A percentile compares a stretch with the other conserved stretches of the same genome.
phyloP scores from a whole-genome alignment of 306 rosid genomes.

The Cajanus cajan region DNA sequence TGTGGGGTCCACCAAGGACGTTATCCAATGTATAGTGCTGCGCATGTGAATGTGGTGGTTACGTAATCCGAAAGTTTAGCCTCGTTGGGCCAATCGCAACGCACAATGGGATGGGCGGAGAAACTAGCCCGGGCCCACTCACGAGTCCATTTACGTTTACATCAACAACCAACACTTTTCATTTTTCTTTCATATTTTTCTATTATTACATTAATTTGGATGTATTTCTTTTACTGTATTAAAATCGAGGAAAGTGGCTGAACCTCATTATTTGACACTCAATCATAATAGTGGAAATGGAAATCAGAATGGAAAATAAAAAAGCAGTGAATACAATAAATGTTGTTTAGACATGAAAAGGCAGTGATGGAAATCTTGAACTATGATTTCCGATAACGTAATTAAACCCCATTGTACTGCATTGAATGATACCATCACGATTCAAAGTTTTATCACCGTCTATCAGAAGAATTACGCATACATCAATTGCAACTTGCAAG shows the following conservation, averaged over 20 bases:
- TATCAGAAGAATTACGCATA: too few relatives aligned
- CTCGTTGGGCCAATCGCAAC: slow-evolving; percentile 36
- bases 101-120: slow-evolving; percentile 28
- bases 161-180: neutral
- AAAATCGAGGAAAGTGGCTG: neutral
- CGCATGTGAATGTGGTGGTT: slow-evolving; percentile 37
- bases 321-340: neutral
- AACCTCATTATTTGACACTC: neutral
- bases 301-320: neutral
- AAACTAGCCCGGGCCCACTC: slow-evolving; percentile 20
- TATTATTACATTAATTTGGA: neutral
- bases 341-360: neutral
- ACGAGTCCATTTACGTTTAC: neutral
- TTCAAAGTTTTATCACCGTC: neutral
- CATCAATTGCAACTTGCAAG: too few relatives aligned
- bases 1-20: slow-evolving; percentile 54
- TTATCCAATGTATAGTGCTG: slow-evolving; percentile 49
- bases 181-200: neutral
- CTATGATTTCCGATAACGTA: neutral
- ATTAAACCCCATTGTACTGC: neutral
- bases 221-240: neutral
- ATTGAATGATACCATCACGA: neutral
- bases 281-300: neutral
- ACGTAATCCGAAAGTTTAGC: slow-evolving; percentile 42
- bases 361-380: neutral